A percentile compares a stretch with the other conserved stretches of the same genome.
These are phyloP conservation scores for Vicia villosa DNA, from an alignment of 306 rosid species.

Conservation along the genomic window DNA sequence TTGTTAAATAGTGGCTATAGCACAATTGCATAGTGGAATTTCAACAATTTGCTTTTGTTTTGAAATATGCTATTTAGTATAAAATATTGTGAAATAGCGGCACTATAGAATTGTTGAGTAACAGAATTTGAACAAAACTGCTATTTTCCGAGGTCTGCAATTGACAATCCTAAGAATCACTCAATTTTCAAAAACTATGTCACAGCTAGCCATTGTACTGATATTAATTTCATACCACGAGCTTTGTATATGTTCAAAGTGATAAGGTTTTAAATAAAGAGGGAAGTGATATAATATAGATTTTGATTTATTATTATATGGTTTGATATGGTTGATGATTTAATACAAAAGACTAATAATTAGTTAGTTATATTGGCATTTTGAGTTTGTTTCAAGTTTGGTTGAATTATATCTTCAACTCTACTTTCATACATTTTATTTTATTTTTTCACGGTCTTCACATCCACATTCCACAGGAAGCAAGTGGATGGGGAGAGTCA, in stretches of 20 bases:
- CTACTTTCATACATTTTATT: slow-evolving; percentile 2
- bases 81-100: background rate
- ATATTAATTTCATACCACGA: background rate
- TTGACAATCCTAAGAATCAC: background rate
- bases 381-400: background rate
- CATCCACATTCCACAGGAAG: slow-evolving; percentile 62
- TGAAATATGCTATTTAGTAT: background rate
- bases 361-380: slow-evolving; percentile 1
- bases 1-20: background rate
- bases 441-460: slow-evolving; percentile 11
- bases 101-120: background rate
- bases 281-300: background rate
- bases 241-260: background rate
- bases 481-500: slow-evolving; percentile 87
- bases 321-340: background rate
- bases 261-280: background rate
- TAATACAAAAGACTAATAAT: background rate
- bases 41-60: background rate
- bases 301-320: too few species aligned
- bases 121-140: background rate
- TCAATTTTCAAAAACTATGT: background rate
- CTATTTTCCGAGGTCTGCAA: background rate
- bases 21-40: background rate
- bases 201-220: background rate
- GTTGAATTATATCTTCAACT: slow-evolving; percentile 15